Evolutionary conservation across 441 rosid species (phyloP).

Genomic region (Jatropha multifida): DNA sequence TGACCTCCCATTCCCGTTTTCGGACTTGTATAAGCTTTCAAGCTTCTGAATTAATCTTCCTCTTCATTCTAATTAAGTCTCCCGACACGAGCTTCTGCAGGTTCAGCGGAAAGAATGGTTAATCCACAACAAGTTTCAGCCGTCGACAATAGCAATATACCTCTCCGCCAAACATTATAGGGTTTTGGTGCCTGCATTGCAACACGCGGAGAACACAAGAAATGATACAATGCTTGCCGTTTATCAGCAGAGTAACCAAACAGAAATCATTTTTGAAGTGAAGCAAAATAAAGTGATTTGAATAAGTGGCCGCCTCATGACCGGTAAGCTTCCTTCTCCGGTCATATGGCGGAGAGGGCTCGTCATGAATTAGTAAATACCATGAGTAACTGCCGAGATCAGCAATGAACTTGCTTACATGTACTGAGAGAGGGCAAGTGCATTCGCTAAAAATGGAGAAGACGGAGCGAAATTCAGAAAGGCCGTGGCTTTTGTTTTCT

Average conservation of each 20-base stretch:
- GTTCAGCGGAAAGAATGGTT: slow-evolving; percentile 32
- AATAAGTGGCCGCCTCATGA: not conserved
- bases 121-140: slow-evolving; percentile 36
- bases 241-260: no score
- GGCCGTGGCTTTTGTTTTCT: no score
- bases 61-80: slow-evolving; percentile 36
- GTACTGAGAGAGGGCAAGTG: not conserved
- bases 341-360: not conserved
- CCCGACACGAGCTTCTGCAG: slow-evolving; percentile 51
- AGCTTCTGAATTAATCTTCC: slow-evolving; percentile 45
- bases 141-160: slow-evolving; percentile 34
- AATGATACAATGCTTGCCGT: no score
- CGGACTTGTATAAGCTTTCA: slow-evolving; percentile 34
- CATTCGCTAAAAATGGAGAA: no score
- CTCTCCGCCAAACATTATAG: slow-evolving; percentile 36
- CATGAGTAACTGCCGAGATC: not conserved
- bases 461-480: no score
- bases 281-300: not conserved
- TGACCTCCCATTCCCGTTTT: slow-evolving; percentile 14
- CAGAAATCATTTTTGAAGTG: not conserved
- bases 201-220: not conserved
- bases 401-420: not conserved
- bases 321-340: not conserved
- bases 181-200: slow-evolving; percentile 26
- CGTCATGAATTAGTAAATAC: not conserved